A percentile compares a stretch with the other conserved stretches of the same genome.
Evolutionary conservation across 805 yeast species (phyloP).

Genomic region (Candida glaebosa): DNA sequence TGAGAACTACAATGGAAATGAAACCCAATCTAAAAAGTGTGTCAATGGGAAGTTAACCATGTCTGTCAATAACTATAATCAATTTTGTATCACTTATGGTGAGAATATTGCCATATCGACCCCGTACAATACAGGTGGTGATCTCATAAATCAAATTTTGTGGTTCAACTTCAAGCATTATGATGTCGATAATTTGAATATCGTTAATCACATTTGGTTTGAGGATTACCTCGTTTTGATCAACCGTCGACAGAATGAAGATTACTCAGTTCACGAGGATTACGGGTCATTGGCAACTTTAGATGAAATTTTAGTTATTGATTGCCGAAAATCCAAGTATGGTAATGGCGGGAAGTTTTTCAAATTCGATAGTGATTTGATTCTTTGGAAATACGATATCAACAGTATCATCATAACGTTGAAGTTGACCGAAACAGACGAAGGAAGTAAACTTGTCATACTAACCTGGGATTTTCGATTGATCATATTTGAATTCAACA

Average conservation of each 20-base stretch:
- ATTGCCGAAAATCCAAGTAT: slow-evolving; percentile 26
- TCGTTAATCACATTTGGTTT: slow-evolving; percentile 34
- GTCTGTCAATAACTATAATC: slow-evolving; percentile 20
- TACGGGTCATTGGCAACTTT: slow-evolving; percentile 1
- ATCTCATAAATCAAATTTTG: slow-evolving; percentile 27
- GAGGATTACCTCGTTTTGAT: slow-evolving; percentile 31
- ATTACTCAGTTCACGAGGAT: slow-evolving; percentile 11
- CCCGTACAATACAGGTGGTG: slow-evolving; percentile 19
- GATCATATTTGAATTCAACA: slow-evolving; percentile 21
- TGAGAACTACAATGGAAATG: slow-evolving; percentile 19
- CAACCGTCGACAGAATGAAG: slow-evolving; percentile 22
- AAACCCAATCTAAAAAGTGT: slow-evolving; percentile 13
- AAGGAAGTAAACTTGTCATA: slow-evolving; percentile 16
- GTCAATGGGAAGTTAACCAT: slow-evolving; percentile 21
- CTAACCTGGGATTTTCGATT: slow-evolving; percentile 28
- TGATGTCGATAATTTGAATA: slow-evolving; percentile 28
- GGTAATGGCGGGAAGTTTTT: slow-evolving; percentile 30
- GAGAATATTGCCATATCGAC: slow-evolving; percentile 27
- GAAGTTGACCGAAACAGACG: slow-evolving; percentile 11
- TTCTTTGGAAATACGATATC: slow-evolving; percentile 38
- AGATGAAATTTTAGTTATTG: slow-evolving; percentile 36
- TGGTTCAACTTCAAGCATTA: slow-evolving; percentile 39
- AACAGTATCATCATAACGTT: slow-evolving; percentile 18
- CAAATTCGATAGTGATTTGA: slow-evolving; percentile 35
- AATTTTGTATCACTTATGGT: slow-evolving; percentile 27